Evolutionary conservation across 495 filamentous ascomycete genomes (phyloP).

Genomic region (Neurospora tetraspora): DNA sequence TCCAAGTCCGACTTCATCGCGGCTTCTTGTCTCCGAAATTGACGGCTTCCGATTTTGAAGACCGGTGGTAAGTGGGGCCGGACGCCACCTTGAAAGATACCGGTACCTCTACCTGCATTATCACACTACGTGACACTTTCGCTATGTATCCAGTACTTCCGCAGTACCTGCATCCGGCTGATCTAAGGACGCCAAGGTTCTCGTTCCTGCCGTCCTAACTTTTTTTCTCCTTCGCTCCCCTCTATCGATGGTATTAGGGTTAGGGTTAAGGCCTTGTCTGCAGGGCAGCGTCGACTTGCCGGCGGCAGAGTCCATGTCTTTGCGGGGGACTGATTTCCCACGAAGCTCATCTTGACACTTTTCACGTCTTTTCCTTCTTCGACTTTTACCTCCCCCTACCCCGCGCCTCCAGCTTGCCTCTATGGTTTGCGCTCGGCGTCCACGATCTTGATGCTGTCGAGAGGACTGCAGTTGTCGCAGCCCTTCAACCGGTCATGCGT

Average conservation of each 20-base stretch:
- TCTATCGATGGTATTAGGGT: neutral
- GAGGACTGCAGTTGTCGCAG: conserved; percentile 27
- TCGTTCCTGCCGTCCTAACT: neutral
- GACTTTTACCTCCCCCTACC: neutral
- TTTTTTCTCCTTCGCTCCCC: neutral
- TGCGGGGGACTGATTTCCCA: neutral
- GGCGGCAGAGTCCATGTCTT: neutral
- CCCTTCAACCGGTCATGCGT: conserved; percentile 24
- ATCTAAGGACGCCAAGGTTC: neutral
- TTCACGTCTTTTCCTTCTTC: neutral
- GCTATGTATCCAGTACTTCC: neutral
- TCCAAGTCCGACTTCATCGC: neutral
- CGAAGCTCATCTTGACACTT: neutral
- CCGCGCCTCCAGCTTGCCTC: neutral
- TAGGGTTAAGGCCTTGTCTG: neutral
- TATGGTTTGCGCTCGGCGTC: conserved; percentile 2
- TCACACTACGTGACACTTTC: neutral
- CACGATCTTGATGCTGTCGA: conserved; percentile 28
- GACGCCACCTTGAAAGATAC: neutral
- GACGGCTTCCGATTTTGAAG: neutral
- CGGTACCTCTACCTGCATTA: neutral
- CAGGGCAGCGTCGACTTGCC: neutral
- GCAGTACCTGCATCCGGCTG: neutral
- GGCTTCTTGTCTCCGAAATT: neutral
- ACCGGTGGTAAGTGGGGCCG: neutral